Base-by-base conservation (phyloP, 768 basidiomycete genomes). In the Xerocomellus amylosporus region DNA sequence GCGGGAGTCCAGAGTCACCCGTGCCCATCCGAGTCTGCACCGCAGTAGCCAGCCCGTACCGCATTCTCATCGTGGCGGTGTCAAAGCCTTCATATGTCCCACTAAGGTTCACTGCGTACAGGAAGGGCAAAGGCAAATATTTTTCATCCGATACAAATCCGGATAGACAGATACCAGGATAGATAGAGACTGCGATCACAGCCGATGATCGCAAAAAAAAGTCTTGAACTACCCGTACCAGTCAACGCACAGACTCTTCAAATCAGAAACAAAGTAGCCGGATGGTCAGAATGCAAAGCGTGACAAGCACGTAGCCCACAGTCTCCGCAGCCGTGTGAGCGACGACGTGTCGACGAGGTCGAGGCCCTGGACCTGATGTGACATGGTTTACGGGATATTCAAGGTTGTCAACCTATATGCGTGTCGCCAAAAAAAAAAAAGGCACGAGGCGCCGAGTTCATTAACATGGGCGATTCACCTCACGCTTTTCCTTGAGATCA, bases 201-300 rank as follows among this genome's bases (percentile, higher is more conserved):
- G 36, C 40, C 34, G n/a, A n/a, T n/a, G n/a, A 13, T 5, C 5
- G 24, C 24, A 24, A 24, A 24, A 9, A 41, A 51, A 38, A 20
- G 30, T 3, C 48, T 24, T 52, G 26, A 45, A 49, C 44, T 37
- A 45, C 19, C 31, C 39, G 13, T 24, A 52, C 44, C 20, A 19
- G 41, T 30, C 24, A 17, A 19, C 20, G n/a, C 34, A 26, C 41
- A 26, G 28, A 20, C 34, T 36, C 24, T 24, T 24, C 24, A 24
- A n/a, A 7, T 51, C 50, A 58, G 4, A 59, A 53, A 55, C 64
- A 63, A 49, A 66, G 60, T n/a, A 67, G 8, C 42, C 58, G 50
- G 17, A 62, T 37, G 13, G 51, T 45, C 19, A 61, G 52, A 28
- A 56, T 51, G 59, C 62, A 64, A 37, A 55, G 47, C n/a, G 50